Conservation (phyloP, 495 filamentous ascomycete species). For the Penicillium chermesinum region DNA sequence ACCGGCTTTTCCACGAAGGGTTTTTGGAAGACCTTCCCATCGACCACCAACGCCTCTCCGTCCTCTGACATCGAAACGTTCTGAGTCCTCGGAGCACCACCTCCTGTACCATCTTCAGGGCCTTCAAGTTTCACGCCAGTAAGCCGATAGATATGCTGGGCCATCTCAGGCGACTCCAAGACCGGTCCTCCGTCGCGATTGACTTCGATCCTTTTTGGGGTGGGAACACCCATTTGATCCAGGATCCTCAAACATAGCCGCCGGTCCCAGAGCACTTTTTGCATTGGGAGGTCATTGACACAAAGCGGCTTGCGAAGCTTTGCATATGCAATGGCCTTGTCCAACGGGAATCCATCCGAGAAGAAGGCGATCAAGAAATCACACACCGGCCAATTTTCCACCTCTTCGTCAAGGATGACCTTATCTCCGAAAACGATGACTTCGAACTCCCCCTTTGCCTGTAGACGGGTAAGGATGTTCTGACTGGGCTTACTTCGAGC, state of each 20-base stretch:
- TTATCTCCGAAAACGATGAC: slow-evolving; percentile 98
- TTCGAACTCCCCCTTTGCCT: slow-evolving; percentile 88
- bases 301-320: slow-evolving; percentile 90
- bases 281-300: slow-evolving; percentile 97
- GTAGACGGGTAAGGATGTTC: slow-evolving; percentile 88
- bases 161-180: slow-evolving; percentile 68
- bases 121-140: slow-evolving; percentile 77
- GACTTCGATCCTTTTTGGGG: slow-evolving; percentile 85
- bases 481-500: slow-evolving; percentile 92
- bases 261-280: slow-evolving; percentile 95
- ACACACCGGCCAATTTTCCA: slow-evolving; percentile 59
- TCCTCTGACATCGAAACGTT: slow-evolving; percentile 80
- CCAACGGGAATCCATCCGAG: slow-evolving; percentile 92
- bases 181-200: slow-evolving; percentile 89
- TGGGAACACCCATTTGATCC: slow-evolving; percentile 82
- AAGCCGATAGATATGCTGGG: slow-evolving; percentile 67
- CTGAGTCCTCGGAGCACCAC: slow-evolving; percentile 50
- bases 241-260: slow-evolving; percentile 82
- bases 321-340: slow-evolving; percentile 94
- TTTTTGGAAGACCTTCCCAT: slow-evolving; percentile 75
- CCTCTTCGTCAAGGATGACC: slow-evolving; percentile 88
- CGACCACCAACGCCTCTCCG: slow-evolving; percentile 80
- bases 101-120: slow-evolving; percentile 65
- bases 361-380: slow-evolving; percentile 98
- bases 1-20: slow-evolving; percentile 98